Conservation (phyloP, 208 protist species). For the Crithidia expoeki region DNA sequence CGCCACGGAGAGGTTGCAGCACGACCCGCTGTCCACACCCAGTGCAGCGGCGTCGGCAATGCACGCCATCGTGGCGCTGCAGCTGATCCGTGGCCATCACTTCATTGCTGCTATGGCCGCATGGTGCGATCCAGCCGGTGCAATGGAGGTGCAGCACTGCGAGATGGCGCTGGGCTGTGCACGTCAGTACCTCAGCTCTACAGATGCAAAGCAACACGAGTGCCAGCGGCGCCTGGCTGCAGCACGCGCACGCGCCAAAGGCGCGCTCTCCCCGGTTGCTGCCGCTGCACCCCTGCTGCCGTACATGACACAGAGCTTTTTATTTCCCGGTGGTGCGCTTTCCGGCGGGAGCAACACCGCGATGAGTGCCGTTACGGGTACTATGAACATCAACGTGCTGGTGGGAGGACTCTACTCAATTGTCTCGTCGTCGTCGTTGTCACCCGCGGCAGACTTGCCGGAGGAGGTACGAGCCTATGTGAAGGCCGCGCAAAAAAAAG, state of each 20-base stretch:
- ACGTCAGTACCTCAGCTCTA: conserved; percentile 40
- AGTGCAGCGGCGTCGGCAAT: conserved; percentile 7
- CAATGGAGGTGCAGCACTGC: conserved; percentile 68
- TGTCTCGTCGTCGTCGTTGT: neutral
- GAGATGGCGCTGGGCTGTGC: conserved; percentile 79
- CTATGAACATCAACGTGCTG: conserved; percentile 11
- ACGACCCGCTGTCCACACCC: neutral
- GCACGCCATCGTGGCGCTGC: conserved; percentile 36
- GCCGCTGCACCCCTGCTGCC: conserved; percentile 10
- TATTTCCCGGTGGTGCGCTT: neutral
- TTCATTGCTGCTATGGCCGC: conserved; percentile 71
- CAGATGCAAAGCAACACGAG: conserved; percentile 28
- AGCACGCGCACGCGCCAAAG: conserved; percentile 28
- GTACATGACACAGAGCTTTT: conserved; percentile 25
- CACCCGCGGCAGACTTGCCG: conserved; percentile 6
- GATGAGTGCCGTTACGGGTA: neutral
- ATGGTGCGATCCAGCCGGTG: conserved; percentile 55
- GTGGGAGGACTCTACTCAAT: conserved; percentile 13
- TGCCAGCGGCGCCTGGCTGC: conserved; percentile 48
- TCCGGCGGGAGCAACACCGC: neutral
- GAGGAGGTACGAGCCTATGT: conserved; percentile 28
- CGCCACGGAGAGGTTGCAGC: neutral
- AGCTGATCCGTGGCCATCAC: conserved; percentile 73
- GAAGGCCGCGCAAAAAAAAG: conserved; percentile 12
- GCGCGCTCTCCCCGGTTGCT: neutral